These are phyloP conservation scores for Phaseolus coccineus DNA, from an alignment of 331 rosid species.

Conservation along the genomic window DNA sequence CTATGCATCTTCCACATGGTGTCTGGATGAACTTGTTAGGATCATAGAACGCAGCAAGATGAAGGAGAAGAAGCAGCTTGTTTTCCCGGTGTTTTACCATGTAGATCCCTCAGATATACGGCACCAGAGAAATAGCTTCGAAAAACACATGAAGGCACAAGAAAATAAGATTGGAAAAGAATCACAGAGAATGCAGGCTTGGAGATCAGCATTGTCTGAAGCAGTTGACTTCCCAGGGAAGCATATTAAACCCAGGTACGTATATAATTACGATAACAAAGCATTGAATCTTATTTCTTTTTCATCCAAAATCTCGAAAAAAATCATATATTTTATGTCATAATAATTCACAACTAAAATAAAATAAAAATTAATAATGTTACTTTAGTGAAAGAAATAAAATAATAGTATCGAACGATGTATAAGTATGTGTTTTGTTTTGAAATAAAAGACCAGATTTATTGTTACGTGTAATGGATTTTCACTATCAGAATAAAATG, in stretches of 20 bases:
- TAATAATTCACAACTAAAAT: no score
- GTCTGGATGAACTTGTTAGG: no score
- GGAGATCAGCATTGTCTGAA: conserved; percentile 30
- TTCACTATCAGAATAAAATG: no score
- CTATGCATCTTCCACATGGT: neutral
- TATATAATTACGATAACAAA: neutral
- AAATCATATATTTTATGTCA: no score
- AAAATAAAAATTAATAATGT: no score
- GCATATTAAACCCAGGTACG: neutral
- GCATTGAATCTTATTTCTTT: no score
- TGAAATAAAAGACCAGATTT: no score
- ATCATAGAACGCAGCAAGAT: neutral
- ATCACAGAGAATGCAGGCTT: neutral
- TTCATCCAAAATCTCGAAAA: no score
- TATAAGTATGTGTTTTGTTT: no score
- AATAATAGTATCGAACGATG: no score
- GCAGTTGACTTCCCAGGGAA: neutral
- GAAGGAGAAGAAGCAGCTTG: neutral
- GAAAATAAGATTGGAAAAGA: neutral
- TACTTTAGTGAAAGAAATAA: no score
- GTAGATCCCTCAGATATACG: neutral
- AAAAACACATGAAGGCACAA: neutral
- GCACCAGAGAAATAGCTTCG: neutral
- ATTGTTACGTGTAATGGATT: no score
- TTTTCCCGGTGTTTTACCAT: neutral